phyloP scores from a whole-genome alignment of 1,139 yeast species.

The Pichia sp. region DNA sequence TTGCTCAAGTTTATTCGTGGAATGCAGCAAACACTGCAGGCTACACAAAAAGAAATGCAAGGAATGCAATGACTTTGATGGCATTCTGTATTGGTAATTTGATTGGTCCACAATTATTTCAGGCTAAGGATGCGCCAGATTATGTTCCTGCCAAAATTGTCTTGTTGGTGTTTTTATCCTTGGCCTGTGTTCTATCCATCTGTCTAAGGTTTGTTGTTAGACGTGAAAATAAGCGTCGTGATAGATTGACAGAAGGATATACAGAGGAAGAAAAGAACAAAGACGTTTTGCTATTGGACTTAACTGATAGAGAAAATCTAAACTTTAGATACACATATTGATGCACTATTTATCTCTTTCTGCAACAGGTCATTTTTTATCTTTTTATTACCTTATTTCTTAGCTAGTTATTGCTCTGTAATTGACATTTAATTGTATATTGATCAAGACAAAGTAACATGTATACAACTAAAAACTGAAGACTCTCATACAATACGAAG shows the following conservation, averaged over 20 bases:
- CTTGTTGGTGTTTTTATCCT: slow-evolving; percentile 40
- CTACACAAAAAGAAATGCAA: slow-evolving; percentile 36
- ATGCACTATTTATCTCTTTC: neutral
- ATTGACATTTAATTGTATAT: neutral
- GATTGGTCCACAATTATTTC: slow-evolving; percentile 47
- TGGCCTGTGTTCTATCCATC: slow-evolving; percentile 32
- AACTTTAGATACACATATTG: slow-evolving; percentile 33
- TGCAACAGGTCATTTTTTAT: neutral
- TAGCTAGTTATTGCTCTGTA: neutral
- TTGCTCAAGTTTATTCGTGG: slow-evolving; percentile 37
- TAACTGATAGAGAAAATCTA: slow-evolving; percentile 38
- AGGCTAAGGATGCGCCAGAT: slow-evolving; percentile 38
- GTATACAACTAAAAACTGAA: no score
- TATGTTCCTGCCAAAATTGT: slow-evolving; percentile 45
- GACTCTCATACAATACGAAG: no score
- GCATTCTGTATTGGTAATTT: slow-evolving; percentile 56
- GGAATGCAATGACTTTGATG: slow-evolving; percentile 54
- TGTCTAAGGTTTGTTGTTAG: slow-evolving; percentile 37
- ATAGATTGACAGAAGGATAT: slow-evolving; percentile 24
- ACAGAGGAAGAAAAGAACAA: slow-evolving; percentile 22
- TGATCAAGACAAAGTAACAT: no score
- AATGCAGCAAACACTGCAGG: slow-evolving; percentile 60
- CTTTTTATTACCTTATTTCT: neutral
- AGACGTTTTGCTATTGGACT: slow-evolving; percentile 32
- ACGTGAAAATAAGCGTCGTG: slow-evolving; percentile 42